These are phyloP conservation scores for Solanum bulbocastanum DNA, from an alignment of 257 asterid genomes.

Conservation along the genomic window DNA sequence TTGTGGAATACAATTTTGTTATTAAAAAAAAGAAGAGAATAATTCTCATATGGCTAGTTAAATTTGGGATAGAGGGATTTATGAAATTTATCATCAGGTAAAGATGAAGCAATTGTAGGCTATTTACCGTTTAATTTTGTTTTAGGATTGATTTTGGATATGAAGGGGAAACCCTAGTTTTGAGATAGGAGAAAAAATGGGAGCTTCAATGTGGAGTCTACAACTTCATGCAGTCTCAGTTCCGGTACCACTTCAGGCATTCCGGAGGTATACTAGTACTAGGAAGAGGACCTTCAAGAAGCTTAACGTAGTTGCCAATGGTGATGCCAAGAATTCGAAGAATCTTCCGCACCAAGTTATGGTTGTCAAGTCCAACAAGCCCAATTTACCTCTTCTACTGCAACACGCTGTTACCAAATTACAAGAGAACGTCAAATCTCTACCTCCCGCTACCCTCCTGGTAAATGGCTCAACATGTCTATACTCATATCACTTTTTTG, in stretches of 20 bases:
- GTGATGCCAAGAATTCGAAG: neutral
- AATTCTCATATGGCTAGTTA: neutral
- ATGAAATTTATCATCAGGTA: neutral
- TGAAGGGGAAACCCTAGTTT: neutral
- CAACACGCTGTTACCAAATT: constrained; percentile 29
- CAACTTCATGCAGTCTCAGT: constrained; percentile 8
- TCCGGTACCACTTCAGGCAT: neutral
- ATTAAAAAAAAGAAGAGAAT: neutral
- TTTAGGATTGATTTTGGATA: neutral
- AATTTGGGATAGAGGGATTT: neutral
- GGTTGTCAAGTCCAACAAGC: constrained; percentile 10
- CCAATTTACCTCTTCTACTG: constrained; percentile 10
- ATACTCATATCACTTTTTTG: neutral
- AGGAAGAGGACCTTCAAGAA: neutral
- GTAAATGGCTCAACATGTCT: constrained; percentile 21
- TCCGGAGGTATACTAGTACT: neutral
- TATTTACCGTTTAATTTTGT: neutral
- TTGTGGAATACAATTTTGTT: neutral
- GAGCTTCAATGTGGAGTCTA: constrained; percentile 9
- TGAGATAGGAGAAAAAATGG: neutral
- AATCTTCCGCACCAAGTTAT: constrained; percentile 16
- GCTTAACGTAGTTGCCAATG: neutral
- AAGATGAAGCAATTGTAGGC: neutral
- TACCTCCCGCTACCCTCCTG: constrained; percentile 42
- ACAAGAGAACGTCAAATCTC: constrained; percentile 38